Conservation (phyloP, 768 basidiomycete species). For the Russula abietina region DNA sequence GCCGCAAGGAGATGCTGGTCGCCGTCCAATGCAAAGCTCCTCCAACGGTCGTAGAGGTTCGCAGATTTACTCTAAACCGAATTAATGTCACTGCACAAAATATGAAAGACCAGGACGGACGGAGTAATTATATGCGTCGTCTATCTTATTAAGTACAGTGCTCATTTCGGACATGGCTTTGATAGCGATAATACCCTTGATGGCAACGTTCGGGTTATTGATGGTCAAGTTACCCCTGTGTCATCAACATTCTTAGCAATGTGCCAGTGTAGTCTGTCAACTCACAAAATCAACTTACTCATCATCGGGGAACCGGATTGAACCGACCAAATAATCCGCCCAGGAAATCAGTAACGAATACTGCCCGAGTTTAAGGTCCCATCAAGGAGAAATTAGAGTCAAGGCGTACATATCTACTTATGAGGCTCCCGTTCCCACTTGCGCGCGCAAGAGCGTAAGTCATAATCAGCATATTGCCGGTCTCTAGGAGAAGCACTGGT, state of each 20-base stretch:
- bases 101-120: slow-evolving; percentile 25
- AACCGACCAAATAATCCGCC: slow-evolving; percentile 30
- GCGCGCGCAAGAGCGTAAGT: slow-evolving; percentile 28
- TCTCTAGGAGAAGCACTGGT: slow-evolving; percentile 22
- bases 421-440: slow-evolving; percentile 27
- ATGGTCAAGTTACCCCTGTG: slow-evolving; percentile 14
- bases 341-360: slow-evolving; percentile 31
- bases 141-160: slow-evolving; percentile 23
- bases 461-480: slow-evolving; percentile 36
- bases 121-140: slow-evolving; percentile 26
- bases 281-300: slow-evolving; percentile 46
- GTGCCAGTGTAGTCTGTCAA: slow-evolving; percentile 33
- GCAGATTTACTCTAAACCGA: background rate
- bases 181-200: slow-evolving; percentile 67
- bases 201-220: slow-evolving; percentile 61
- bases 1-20: slow-evolving; percentile 11
- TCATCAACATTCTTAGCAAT: slow-evolving; percentile 1
- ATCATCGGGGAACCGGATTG: slow-evolving; percentile 47
- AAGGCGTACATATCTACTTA: slow-evolving; percentile 25
- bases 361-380: slow-evolving; percentile 11
- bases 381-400: background rate
- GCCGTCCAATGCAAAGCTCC: background rate
- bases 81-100: background rate
- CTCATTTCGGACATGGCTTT: slow-evolving; percentile 56
- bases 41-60: slow-evolving; percentile 11